Evolutionary conservation across 1,139 yeast genomes (phyloP), one percentile per base, ranked within the genome.

Genomic region (Hyphopichia pseudoburtonii): DNA sequence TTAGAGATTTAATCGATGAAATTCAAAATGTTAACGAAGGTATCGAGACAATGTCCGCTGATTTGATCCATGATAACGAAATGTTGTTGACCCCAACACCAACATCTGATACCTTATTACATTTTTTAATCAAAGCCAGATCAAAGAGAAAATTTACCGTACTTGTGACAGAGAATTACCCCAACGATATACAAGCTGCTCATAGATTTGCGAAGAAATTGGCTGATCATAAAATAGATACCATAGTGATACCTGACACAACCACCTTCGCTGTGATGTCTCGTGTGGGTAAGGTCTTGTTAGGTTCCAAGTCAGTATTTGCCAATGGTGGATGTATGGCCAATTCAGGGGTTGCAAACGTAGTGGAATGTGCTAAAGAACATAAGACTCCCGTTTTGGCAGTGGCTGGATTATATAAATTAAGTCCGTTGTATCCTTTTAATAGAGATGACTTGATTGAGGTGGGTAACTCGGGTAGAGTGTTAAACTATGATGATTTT

Each of bases 241-340:
- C 97, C 1, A 86, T 89, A 3, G 76, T 94, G 38, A 86, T 94
- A 33, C 97, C 98, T 0, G 99, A 94, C 56, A 77, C 95, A 3
- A 85, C 96, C 19, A 89, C 85, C 0, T 88, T 85, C 61, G 97
- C 98, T 0, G 86, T 94, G 34, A 94, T 94, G 98, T 86, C 97
- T 34, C 73, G 97, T 46, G 98, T 94, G 3, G 97, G 97, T 33
- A 94, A 94, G 60, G 98, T 94, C 19, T 80, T 92, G 43, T 78
- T 94, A 43, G 97, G 97, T 17, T 83, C 97, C 1, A 79, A 87
- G 47, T 81, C 96, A 0, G 97, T 94, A 7, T 85, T 88, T 58
- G 96, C 96, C 38, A 92, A 94, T 56, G 99, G 99, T 40, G 97
- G 98, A 8, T 84, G 96, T 47, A 78, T 89, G 40, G 80, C 96